These are phyloP conservation scores for Vaccinium macrocarpon DNA, from an alignment of 148 eudicot genomes.

Conservation along the genomic window DNA sequence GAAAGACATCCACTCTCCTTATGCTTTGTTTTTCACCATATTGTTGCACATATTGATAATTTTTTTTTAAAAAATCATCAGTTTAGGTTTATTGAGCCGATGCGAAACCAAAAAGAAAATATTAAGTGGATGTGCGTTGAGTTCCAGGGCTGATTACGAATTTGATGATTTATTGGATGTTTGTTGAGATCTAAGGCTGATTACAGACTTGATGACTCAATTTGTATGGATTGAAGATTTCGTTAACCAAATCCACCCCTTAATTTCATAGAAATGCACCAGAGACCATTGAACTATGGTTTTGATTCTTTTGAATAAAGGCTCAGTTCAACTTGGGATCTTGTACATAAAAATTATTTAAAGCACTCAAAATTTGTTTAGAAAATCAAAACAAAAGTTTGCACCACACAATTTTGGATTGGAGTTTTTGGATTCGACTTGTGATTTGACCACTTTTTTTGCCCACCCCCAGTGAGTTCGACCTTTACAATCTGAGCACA, in stretches of 20 bases:
- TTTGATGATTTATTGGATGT: too few relatives aligned
- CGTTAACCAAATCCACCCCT: neutral
- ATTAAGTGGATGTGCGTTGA: neutral
- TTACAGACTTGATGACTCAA: too few relatives aligned
- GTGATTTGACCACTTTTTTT: neutral
- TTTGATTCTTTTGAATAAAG: too few relatives aligned
- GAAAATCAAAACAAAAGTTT: neutral
- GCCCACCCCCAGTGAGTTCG: neutral
- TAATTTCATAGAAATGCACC: neutral
- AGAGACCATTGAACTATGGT: neutral
- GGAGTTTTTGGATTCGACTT: neutral
- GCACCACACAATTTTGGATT: neutral
- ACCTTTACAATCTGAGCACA: neutral
- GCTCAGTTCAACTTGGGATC: neutral
- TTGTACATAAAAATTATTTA: too few relatives aligned
- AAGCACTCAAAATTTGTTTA: neutral
- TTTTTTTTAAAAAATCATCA: too few relatives aligned
- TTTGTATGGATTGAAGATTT: neutral
- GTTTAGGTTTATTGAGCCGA: too few relatives aligned
- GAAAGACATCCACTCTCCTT: too few relatives aligned
- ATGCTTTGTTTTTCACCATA: too few relatives aligned
- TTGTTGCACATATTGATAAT: too few relatives aligned
- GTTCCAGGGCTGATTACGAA: too few relatives aligned
- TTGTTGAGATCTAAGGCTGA: too few relatives aligned
- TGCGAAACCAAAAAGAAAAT: too few relatives aligned